Evolutionary conservation across 805 yeast genomes (phyloP).

Genomic region (Candida silvicultrix): DNA sequence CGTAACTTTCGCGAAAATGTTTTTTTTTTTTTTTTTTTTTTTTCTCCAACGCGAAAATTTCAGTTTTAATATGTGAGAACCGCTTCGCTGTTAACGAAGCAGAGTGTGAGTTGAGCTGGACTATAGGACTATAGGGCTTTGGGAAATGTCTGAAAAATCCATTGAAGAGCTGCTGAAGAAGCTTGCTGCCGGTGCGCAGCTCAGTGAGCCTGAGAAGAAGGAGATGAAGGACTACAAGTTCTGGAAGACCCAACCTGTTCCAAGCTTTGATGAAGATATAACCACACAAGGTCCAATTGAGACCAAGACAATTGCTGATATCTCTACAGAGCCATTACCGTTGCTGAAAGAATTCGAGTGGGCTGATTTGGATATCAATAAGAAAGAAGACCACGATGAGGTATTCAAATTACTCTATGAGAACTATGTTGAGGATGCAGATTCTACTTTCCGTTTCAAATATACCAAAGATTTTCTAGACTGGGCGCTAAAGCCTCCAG

Average conservation of each 20-base stretch:
- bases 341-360: slow-evolving; percentile 77
- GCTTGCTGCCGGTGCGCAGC: slow-evolving; percentile 28
- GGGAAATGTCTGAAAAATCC: slow-evolving; percentile 26
- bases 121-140: too few relatives aligned
- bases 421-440: slow-evolving; percentile 92
- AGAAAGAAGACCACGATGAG: slow-evolving; percentile 58
- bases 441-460: slow-evolving; percentile 86
- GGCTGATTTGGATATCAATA: slow-evolving; percentile 67
- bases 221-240: slow-evolving; percentile 88
- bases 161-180: slow-evolving; percentile 53
- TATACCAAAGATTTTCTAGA: slow-evolving; percentile 76
- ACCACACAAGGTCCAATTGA: slow-evolving; percentile 81
- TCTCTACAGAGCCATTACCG: slow-evolving; percentile 65
- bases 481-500: slow-evolving; percentile 95
- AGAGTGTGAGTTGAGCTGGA: too few relatives aligned
- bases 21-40: too few relatives aligned
- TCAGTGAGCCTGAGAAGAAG: slow-evolving; percentile 53
- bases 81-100: too few relatives aligned
- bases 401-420: slow-evolving; percentile 76
- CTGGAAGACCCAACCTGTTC: slow-evolving; percentile 98
- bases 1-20: too few relatives aligned
- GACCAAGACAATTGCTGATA: slow-evolving; percentile 61
- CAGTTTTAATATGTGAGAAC: too few relatives aligned
- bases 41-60: not conserved
- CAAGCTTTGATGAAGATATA: slow-evolving; percentile 62